These are phyloP conservation scores for Noccaea caerulescens DNA, from an alignment of 345 rosid genomes.

Conservation along the genomic window DNA sequence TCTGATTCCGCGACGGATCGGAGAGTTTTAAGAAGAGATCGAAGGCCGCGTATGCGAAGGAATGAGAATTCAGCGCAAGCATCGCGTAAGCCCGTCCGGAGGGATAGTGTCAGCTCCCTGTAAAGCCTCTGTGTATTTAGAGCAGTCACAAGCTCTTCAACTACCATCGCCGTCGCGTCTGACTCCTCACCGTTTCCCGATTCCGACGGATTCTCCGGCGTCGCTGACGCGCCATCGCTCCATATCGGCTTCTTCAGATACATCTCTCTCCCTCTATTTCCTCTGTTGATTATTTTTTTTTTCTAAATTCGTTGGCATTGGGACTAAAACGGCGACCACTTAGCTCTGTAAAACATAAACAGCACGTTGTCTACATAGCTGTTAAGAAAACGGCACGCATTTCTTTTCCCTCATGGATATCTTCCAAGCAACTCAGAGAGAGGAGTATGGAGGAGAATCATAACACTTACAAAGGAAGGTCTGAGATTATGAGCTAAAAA, in stretches of 20 bases:
- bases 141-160: constrained; percentile 72
- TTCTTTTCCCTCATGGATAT: neutral
- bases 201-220: constrained; percentile 39
- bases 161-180: constrained; percentile 56
- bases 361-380: constrained; percentile 23
- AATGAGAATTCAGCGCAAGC: constrained; percentile 91
- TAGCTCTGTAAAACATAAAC: neutral
- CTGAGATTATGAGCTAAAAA: neutral
- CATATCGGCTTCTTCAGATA: constrained; percentile 63
- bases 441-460: neutral
- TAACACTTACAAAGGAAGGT: neutral
- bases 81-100: constrained; percentile 81
- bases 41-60: constrained; percentile 89
- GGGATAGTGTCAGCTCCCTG: constrained; percentile 91
- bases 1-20: constrained; percentile 76
- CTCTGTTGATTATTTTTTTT: neutral
- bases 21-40: constrained; percentile 82
- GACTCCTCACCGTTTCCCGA: constrained; percentile 33
- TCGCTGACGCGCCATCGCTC: constrained; percentile 50
- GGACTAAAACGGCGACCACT: constrained; percentile 25
- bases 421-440: constrained; percentile 25
- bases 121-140: constrained; percentile 65
- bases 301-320: constrained; percentile 1
- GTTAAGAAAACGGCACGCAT: constrained; percentile 29
- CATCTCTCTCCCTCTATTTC: constrained; percentile 40